Evolutionary conservation across 2,329 filamentous ascomycete genomes (phyloP).

Genomic region (Pseudogymnoascus sp.): DNA sequence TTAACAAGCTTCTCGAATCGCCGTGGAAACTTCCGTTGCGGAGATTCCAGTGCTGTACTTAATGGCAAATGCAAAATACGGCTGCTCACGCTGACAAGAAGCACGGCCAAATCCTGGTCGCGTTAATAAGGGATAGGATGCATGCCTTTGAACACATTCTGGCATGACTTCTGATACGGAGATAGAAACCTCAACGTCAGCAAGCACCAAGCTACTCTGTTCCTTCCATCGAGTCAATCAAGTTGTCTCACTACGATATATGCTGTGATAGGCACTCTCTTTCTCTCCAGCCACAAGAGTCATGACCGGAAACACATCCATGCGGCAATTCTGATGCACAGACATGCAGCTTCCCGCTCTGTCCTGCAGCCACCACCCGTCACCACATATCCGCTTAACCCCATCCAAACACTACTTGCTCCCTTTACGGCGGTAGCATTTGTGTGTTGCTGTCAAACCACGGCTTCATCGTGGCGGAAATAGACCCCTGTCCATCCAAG

Average conservation of each 20-base stretch:
- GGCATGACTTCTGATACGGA: neutral
- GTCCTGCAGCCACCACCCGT: slow-evolving; percentile 24
- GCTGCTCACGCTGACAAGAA: neutral
- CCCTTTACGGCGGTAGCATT: slow-evolving; percentile 23
- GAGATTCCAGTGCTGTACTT: neutral
- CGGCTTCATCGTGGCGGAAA: slow-evolving; percentile 18
- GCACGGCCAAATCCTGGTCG: neutral
- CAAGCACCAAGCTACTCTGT: slow-evolving; percentile 2
- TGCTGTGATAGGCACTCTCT: slow-evolving; percentile 33
- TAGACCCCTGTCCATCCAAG: slow-evolving; percentile 19
- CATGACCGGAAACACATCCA: slow-evolving; percentile 19
- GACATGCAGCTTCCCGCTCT: slow-evolving; percentile 37
- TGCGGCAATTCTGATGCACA: slow-evolving; percentile 31
- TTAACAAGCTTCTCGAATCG: slow-evolving; percentile 33
- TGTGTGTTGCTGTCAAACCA: slow-evolving; percentile 26
- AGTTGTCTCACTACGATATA: slow-evolving; percentile 27
- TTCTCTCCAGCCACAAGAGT: slow-evolving; percentile 36
- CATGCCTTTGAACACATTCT: neutral
- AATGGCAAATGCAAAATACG: neutral
- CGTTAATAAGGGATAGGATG: neutral
- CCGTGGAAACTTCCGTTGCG: slow-evolving; percentile 23
- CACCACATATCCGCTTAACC: slow-evolving; percentile 20
- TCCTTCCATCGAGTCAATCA: slow-evolving; percentile 45
- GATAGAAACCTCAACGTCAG: neutral
- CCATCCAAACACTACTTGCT: slow-evolving; percentile 26